Percentiles rank a stretch among this genome's conserved stretches.
These are phyloP conservation scores for Monosporascus sp. DNA, from an alignment of 2,329 filamentous ascomycete genomes.

Conservation along the genomic window DNA sequence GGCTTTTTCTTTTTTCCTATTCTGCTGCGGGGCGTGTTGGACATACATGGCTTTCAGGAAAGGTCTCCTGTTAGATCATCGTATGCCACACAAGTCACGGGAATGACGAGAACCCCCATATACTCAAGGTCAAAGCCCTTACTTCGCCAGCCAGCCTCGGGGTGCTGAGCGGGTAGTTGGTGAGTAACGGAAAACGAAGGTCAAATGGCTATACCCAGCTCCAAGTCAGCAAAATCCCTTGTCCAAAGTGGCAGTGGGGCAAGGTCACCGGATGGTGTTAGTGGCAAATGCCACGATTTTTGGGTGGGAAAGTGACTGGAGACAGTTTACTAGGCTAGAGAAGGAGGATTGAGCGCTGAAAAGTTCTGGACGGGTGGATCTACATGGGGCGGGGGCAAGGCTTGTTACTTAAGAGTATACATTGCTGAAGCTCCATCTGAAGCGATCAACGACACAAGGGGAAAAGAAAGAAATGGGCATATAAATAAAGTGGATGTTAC, in stretches of 20 bases:
- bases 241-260: slow-evolving; percentile 21
- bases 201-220: slow-evolving; percentile 17
- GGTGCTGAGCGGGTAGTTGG: neutral
- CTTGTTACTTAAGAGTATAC: neutral
- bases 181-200: slow-evolving; percentile 13
- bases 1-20: slow-evolving; percentile 2
- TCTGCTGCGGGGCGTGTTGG: slow-evolving; percentile 23
- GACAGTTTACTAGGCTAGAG: slow-evolving; percentile 12
- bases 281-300: slow-evolving; percentile 24
- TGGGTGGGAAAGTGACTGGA: slow-evolving; percentile 19
- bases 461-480: neutral
- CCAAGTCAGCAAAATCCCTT: slow-evolving; percentile 20
- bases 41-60: slow-evolving; percentile 25
- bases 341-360: neutral
- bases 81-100: slow-evolving; percentile 10
- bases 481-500: neutral
- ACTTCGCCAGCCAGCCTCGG: neutral
- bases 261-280: slow-evolving; percentile 24
- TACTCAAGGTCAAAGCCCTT: neutral
- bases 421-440: neutral
- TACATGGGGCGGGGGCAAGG: neutral
- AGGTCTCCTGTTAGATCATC: slow-evolving; percentile 23
- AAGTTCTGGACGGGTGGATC: neutral
- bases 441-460: neutral
- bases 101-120: neutral